Percentiles rank a stretch among this genome's conserved stretches.
phyloP scores from a whole-genome alignment of 495 filamentous ascomycete species.

The Annulohypoxylon maeteangense region DNA sequence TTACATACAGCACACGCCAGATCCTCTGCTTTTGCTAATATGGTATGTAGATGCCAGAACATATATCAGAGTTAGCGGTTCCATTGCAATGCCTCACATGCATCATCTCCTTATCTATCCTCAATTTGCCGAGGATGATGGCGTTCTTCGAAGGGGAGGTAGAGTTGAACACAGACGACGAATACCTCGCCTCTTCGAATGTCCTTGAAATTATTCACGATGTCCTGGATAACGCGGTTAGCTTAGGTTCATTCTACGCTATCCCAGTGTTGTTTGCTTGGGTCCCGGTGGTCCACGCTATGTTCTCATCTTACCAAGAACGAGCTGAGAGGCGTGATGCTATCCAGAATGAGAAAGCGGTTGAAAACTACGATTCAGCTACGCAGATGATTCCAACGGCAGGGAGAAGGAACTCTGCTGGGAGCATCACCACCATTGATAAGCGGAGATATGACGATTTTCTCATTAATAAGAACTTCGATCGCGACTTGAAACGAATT shows the following conservation, averaged over 20 bases:
- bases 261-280: constrained; percentile 79
- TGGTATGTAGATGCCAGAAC: constrained; percentile 38
- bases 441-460: constrained; percentile 60
- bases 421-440: constrained; percentile 62
- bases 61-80: constrained; percentile 64
- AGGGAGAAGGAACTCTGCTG: constrained; percentile 60
- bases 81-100: constrained; percentile 74
- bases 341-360: constrained; percentile 70
- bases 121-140: constrained; percentile 70
- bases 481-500: constrained; percentile 51
- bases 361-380: constrained; percentile 62
- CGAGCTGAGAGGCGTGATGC: constrained; percentile 69
- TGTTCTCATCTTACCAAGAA: constrained; percentile 68
- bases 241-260: constrained; percentile 56
- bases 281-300: constrained; percentile 76
- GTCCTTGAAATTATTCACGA: constrained; percentile 73
- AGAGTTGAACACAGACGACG: constrained; percentile 54
- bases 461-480: constrained; percentile 53
- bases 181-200: constrained; percentile 71
- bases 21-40: constrained; percentile 42
- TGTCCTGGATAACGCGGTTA: constrained; percentile 64
- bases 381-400: constrained; percentile 48
- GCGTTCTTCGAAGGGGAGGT: constrained; percentile 54
- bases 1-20: neutral
- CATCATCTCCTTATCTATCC: constrained; percentile 76